Base-by-base conservation (phyloP, 2,329 filamentous ascomycete genomes). In the Fusarium cicatricum region DNA sequence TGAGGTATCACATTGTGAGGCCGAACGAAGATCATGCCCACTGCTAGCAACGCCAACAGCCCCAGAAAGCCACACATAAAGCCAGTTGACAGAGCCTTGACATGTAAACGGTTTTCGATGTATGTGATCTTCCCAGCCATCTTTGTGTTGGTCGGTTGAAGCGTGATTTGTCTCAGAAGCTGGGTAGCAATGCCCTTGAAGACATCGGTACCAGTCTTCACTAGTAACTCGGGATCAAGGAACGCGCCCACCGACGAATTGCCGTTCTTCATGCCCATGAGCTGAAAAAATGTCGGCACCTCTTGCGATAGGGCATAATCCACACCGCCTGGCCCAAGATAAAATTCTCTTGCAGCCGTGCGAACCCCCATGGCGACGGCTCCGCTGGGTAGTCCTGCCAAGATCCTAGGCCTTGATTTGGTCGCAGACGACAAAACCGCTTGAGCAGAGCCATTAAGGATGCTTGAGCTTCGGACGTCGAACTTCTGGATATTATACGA, bases 221-320 rank as follows among this genome's bases (percentile, higher is more conserved):
- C 33, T 10, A 63, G 46, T 17, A 61, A 31, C 9, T 55, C 37
- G 2, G 53, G 37, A 40, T 63, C 57, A 21, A 63, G 43, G 31
- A 61, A 63, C 8, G 58, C 45, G 4, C 54, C 43, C 4, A 58
- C 39, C 0, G 53, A 50, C 4, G 46, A 32, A 21, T 58, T 55
- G 5, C 37, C 57, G 37, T 49, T 56, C 37, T 61, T 66, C 58
- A 68, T 62, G 10, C 60, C 53, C 66, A 70, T 68, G 26, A 70
- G 52, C 14, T 66, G 65, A 16, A 70, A 70, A 28, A 70, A 68
- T 0, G 66, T 64, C 5, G 60, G 64, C 2, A 68, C 65, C 16
- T 57, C 55, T 16, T 55, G 37, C 8, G 65, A 67, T 11, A 69
- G 31, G 11, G 55, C 52, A 44, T 55, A 57, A 42, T 68, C 56